phyloP scores from a whole-genome alignment of 2,329 filamentous ascomycete genomes.

The Alternaria incomplexa region DNA sequence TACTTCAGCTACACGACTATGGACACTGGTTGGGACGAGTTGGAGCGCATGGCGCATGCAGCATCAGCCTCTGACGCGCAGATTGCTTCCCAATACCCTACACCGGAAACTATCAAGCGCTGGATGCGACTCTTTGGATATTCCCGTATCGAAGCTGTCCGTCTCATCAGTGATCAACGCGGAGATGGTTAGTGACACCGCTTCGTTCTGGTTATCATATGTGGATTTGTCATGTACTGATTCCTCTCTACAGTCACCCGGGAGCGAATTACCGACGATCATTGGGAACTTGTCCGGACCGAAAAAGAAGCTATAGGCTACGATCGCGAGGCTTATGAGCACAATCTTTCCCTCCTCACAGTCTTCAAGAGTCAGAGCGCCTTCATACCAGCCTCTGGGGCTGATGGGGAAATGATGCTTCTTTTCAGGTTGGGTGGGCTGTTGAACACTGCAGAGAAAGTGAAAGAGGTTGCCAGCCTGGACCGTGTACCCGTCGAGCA shows the following conservation, averaged over 20 bases:
- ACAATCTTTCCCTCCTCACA: slow-evolving; percentile 38
- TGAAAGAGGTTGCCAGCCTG: slow-evolving; percentile 36
- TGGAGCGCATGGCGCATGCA: slow-evolving; percentile 25
- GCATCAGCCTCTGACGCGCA: slow-evolving; percentile 16
- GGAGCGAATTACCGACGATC: slow-evolving; percentile 43
- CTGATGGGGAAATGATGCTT: slow-evolving; percentile 25
- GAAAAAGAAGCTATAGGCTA: slow-evolving; percentile 44
- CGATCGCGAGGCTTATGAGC: slow-evolving; percentile 51
- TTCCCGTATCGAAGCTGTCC: slow-evolving; percentile 36
- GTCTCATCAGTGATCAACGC: slow-evolving; percentile 43
- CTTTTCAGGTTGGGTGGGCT: slow-evolving; percentile 39
- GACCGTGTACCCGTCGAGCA: slow-evolving; percentile 33
- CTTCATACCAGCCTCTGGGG: slow-evolving; percentile 20
- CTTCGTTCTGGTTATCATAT: neutral
- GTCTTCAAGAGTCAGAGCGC: slow-evolving; percentile 31
- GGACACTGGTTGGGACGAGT: slow-evolving; percentile 16
- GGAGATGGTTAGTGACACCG: slow-evolving; percentile 22
- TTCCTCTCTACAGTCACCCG: slow-evolving; percentile 27
- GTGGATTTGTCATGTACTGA: neutral
- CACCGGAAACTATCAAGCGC: slow-evolving; percentile 29
- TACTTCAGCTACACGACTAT: neutral
- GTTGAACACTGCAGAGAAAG: slow-evolving; percentile 29
- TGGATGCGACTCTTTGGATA: slow-evolving; percentile 49
- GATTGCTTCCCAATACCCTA: slow-evolving; percentile 21
- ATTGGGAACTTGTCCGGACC: slow-evolving; percentile 41